These are phyloP conservation scores for Alloteropsis semialata DNA, from an alignment of 176 grass and related monocot species.

Conservation along the genomic window DNA sequence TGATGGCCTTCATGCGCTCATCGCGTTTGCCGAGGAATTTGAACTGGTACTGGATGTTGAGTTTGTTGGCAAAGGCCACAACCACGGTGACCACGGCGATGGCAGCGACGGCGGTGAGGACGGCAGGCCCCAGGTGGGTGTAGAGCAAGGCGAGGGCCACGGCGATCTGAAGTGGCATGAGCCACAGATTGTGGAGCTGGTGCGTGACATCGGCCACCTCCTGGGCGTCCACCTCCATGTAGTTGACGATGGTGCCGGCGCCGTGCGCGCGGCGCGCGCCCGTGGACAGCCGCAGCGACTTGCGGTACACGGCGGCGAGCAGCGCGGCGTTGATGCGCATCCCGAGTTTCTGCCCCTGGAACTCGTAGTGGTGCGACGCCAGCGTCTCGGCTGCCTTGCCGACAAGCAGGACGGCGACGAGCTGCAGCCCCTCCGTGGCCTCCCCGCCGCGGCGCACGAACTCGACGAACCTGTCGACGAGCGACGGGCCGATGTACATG, in stretches of 20 bases:
- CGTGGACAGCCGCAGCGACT: constrained; percentile 64
- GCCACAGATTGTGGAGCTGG: constrained; percentile 69
- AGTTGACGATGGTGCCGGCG: constrained; percentile 54
- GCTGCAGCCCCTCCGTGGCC: constrained; percentile 25
- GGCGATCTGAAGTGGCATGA: constrained; percentile 65
- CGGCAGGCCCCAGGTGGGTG: constrained; percentile 46
- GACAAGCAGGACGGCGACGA: constrained; percentile 38
- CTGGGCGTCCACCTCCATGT: constrained; percentile 77
- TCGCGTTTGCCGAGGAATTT: constrained; percentile 64
- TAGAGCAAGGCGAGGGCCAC: constrained; percentile 52
- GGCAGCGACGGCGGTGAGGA: constrained; percentile 45
- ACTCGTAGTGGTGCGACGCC: constrained; percentile 67
- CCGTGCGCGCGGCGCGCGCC: constrained; percentile 60
- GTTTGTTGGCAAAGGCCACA: constrained; percentile 42
- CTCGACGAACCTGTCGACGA: constrained; percentile 51
- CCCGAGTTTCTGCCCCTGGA: constrained; percentile 60
- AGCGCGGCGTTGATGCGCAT: constrained; percentile 67
- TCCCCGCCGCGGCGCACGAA: constrained; percentile 40
- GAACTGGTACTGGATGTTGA: constrained; percentile 61
- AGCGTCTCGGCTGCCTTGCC: constrained; percentile 60
- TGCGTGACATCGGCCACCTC: constrained; percentile 57
- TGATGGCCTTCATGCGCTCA: constrained; percentile 72
- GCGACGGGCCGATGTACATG: constrained; percentile 78
- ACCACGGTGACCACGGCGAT: constrained; percentile 44
- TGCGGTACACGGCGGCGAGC: constrained; percentile 57